Base-by-base conservation (phyloP, 164 flowering plant genomes). In the Brasenia schreberi region DNA sequence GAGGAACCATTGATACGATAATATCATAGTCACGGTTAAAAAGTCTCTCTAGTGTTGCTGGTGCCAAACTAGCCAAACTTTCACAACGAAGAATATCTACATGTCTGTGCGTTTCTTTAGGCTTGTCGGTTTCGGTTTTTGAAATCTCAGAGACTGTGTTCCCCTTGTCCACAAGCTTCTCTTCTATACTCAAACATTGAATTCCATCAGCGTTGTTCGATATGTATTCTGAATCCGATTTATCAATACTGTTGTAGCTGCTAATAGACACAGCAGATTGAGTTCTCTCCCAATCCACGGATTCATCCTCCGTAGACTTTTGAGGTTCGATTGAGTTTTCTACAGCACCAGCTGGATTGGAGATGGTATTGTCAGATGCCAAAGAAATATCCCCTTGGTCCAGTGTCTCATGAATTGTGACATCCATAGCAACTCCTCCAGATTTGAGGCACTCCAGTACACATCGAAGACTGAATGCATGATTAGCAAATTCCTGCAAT, bases 31-130 rank as follows among this genome's bases (percentile, higher is more conserved):
- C 96, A 71, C 96, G 96, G 71, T 64, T 82, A 80, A 88, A 91
- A 71, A 94, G 68, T 63, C 95, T 77, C 69, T 94, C 89, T 76
- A 91, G 78, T 27, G 97, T 94, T 71, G 86, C 86, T 10, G 93
- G 82, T 43, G 90, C 71, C 68, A 94, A 84, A 75, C 91, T 69
- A 71, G 97, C 99, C 81, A 94, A 85, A 75, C 99, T 94, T 82
- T 94, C 99, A 82, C 99, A 94, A 18, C 97, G 97, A 19, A 94
- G 96, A 67, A 92, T 78, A 82, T 94, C 96, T 66, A 94, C 93
- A 60, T 81, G 87, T 33, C 4, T 33, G 39, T 33, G 39, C 39
- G 39, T 33, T 33, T 33, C 39, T 33, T 33, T 33, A 33, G 39
- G 39, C 39, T 33, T 33, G 39, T 3, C 4, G 39, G 39, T 33